A percentile compares a stretch with the other conserved stretches of the same genome.
These are phyloP conservation scores for Umbelopsis ramanniana DNA, from an alignment of 192 early-diverging fungal species.

Conservation along the genomic window DNA sequence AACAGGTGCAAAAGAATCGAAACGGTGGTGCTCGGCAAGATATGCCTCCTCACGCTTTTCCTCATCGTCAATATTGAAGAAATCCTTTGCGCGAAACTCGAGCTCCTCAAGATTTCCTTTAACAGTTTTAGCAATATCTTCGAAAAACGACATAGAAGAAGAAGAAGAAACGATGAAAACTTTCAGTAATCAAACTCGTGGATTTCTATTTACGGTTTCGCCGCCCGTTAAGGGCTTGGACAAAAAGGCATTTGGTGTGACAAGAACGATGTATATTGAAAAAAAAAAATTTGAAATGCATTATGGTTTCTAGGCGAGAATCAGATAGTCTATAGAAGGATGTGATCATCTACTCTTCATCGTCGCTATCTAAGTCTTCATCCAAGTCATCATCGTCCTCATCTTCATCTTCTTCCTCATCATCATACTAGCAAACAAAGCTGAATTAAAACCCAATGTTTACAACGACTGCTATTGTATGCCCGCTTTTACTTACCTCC, in stretches of 20 bases:
- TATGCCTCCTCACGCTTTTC: conserved; percentile 47
- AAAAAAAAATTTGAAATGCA: neutral
- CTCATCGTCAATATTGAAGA: conserved; percentile 46
- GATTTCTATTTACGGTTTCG: neutral
- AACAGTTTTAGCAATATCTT: conserved; percentile 24
- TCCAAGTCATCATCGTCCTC: conserved; percentile 29
- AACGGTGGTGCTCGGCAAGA: conserved; percentile 54
- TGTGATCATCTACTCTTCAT: neutral
- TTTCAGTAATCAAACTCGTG: conserved; percentile 10
- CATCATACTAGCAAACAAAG: neutral
- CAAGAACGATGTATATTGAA: neutral
- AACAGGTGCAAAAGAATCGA: conserved; percentile 76
- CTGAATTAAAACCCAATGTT: neutral
- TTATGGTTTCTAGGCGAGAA: neutral
- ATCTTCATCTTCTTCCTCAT: conserved; percentile 23
- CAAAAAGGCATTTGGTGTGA: neutral
- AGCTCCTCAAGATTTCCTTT: conserved; percentile 37
- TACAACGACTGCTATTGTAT: neutral
- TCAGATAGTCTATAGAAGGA: too few species aligned
- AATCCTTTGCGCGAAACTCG: conserved; percentile 34
- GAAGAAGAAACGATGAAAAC: neutral
- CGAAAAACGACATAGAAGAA: conserved; percentile 17
- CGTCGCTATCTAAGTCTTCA: conserved; percentile 37
- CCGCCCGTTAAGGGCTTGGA: neutral
- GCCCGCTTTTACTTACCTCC: neutral